Conservation (phyloP, 208 protist genomes). For the Leishmania tropica region DNA sequence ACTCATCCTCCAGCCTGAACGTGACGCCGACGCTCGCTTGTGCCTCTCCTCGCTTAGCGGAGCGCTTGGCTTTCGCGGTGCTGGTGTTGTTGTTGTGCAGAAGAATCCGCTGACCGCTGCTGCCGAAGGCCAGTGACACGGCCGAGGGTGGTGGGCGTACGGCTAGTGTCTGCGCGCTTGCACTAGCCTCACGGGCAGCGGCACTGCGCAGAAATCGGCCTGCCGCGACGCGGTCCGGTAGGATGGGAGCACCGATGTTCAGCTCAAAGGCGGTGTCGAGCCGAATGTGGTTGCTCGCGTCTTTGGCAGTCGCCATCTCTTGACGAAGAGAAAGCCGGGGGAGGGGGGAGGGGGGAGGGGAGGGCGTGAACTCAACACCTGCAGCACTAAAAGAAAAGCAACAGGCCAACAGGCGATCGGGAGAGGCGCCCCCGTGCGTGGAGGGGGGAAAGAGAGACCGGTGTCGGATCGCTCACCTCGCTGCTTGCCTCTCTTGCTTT, state of each 20-base stretch:
- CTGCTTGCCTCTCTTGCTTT: background rate
- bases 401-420: background rate
- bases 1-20: conserved; percentile 20
- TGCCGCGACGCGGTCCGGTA: conserved; percentile 54
- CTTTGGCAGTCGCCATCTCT: conserved; percentile 11
- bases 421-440: background rate
- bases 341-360: background rate
- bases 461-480: background rate
- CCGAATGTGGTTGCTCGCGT: conserved; percentile 30
- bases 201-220: conserved; percentile 65
- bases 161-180: conserved; percentile 9
- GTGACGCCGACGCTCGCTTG: conserved; percentile 12
- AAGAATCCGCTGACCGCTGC: conserved; percentile 76
- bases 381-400: background rate
- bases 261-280: conserved; percentile 73
- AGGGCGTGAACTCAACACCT: background rate
- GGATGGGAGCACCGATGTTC: conserved; percentile 50
- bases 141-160: conserved; percentile 32
- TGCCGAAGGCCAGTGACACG: conserved; percentile 68
- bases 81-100: conserved; percentile 87
- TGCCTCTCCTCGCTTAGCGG: conserved; percentile 44
- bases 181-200: conserved; percentile 12
- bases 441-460: background rate
- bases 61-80: conserved; percentile 33
- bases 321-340: background rate